Evolutionary conservation across 352 stramenopile species (phyloP), one percentile per base, ranked within the genome.

Genomic region (Phytophthora pluvialis): DNA sequence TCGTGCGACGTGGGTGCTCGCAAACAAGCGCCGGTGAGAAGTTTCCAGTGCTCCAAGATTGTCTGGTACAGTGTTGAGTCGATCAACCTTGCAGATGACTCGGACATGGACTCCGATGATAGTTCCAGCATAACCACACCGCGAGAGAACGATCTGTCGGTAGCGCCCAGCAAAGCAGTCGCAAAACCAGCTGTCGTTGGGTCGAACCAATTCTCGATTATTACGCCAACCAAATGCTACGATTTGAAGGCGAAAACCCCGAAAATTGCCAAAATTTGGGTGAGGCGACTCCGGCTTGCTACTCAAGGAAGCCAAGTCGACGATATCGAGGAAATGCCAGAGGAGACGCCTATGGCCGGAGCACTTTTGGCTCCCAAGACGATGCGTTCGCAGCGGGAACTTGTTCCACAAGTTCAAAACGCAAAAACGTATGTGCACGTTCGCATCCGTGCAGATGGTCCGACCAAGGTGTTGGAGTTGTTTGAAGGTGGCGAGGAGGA

Each of bases 381-480:
- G 10, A 53, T 60, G 35, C 77, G 77, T 11, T 62, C 59, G 4
- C 73, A 81, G 38, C 72, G 78, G 18, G 62, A 82, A 31, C 49
- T 73, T 43, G 51, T 76, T 28, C 70, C 77, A 8, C 52, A 85
- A 16, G 72, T 91, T 35, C 83, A 93, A 60, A 83, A 88, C 29
- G 86, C 87, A 0, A 96, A 95, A 64, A 95, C 89, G 6, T 96
- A 95, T 45, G 86, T 97, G 9, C 77, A 92, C 39, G 79, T 95
- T 61, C 86, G 89, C 15, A 80, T 97, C 39, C 83, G 88, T 50
- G 89, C 90, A 28, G 90, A 97, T 69, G 90, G 90, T 1, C 86
- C 89, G 5, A 97, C 89, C 25, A 97, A 96, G 56, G 90, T 97
- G 15, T 67, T 97, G n/a, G 90, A 97, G 59, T 53, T 97, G 3